phyloP scores from a whole-genome alignment of 108 stramenopile species.

The Fragilariopsis cylindrus region DNA sequence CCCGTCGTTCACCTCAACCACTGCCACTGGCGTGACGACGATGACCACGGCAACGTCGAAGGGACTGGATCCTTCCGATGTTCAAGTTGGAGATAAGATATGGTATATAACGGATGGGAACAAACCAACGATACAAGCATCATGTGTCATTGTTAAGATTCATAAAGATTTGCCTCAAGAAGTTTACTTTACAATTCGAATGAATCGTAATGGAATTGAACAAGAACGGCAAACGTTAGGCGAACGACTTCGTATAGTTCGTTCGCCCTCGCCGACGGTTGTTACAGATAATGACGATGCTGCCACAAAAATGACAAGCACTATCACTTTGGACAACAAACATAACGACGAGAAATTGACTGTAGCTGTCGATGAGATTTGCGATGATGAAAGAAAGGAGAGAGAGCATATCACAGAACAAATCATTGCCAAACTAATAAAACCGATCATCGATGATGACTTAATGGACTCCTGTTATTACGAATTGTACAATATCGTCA shows the following conservation, averaged over 20 bases:
- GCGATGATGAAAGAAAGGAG: conserved; percentile 5
- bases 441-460: conserved; percentile 21
- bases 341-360: neutral
- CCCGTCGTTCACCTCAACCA: neutral
- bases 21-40: no score
- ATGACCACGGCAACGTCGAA: neutral
- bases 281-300: neutral
- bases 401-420: conserved; percentile 29
- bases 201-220: conserved; percentile 25
- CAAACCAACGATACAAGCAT: conserved; percentile 40
- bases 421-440: conserved; percentile 45
- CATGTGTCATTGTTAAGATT: conserved; percentile 56
- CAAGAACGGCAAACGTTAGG: conserved; percentile 73
- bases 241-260: conserved; percentile 40
- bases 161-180: conserved; percentile 70
- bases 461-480: conserved; percentile 25
- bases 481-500: conserved; percentile 56
- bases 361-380: conserved; percentile 15
- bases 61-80: conserved; percentile 6
- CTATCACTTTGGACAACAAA: neutral
- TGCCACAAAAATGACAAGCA: neutral
- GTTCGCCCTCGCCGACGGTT: neutral
- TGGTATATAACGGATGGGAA: conserved; percentile 63
- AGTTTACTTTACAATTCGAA: conserved; percentile 67
- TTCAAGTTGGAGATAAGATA: conserved; percentile 54